Evolutionary conservation across 768 basidiomycete genomes (phyloP), one percentile per base, ranked within the genome.

Genomic region (Calocybe gangraenosa): DNA sequence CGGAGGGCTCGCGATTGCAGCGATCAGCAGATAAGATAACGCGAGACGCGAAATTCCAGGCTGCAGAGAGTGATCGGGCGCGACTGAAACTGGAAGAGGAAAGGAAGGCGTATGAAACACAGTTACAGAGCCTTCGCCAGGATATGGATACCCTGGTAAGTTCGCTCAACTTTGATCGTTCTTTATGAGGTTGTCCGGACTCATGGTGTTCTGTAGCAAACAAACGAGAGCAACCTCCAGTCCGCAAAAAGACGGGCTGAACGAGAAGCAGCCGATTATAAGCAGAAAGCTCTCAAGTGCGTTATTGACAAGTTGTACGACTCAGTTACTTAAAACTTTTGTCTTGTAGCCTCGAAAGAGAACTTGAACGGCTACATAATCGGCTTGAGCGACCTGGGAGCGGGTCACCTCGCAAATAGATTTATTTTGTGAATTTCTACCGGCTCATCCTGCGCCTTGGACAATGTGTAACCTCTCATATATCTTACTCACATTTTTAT

Each of bases 231-330:
- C 50, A 69, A 75, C n/a, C 67, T 89, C 2, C 79, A 83, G 53
- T 71, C 84, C 9, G 78, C 75, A 18, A 88, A 88, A 62, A 80
- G 87, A 23, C 75, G 85, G 34, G 84, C 83, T 30, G 88, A 89
- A 55, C 74, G 85, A 31, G 87, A 91, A 53, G 84, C 82, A 22
- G 77, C 67, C 4, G 87, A 91, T 52, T 79, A 77, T 55, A 85
- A 79, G 61, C 84, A 87, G 61, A 78, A 77, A 49, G 73, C 80
- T 33, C 68, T 88, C 13, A 78, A 73, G 87, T 88, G 55, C 40
- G 82, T 18, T 22, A 3, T 45, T 23, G 30, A 15, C 23, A 19
- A 33, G 30, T 35, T 35, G 30, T 14, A 31, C 36, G 22, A 19
- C 38, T 55, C 40, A 31, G 47, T 28, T 15, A 37, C 35, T 28